Evolutionary conservation across 768 basidiomycete species (phyloP).

Genomic region (Pulveroboletus sp.): DNA sequence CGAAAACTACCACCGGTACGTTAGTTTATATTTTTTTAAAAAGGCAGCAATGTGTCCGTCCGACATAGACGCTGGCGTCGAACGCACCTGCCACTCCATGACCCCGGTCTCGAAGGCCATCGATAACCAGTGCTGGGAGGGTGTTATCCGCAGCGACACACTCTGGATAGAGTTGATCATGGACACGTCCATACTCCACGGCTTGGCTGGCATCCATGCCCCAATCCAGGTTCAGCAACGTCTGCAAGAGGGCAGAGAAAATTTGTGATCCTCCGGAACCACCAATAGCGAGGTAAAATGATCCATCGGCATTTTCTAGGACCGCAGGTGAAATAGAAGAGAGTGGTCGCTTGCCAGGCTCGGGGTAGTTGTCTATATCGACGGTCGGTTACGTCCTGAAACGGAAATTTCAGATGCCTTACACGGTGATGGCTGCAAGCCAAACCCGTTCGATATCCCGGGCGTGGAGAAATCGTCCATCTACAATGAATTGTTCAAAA

Average conservation of each 20-base stretch:
- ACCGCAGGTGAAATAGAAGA: conserved; percentile 84
- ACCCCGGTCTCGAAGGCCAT: conserved; percentile 52
- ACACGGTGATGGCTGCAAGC: conserved; percentile 80
- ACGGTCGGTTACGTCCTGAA: not conserved
- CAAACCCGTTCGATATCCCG: conserved; percentile 78
- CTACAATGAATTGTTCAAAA: conserved; percentile 25
- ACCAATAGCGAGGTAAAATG: conserved; percentile 70
- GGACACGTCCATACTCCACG: conserved; percentile 79
- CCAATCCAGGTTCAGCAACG: conserved; percentile 69
- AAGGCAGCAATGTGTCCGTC: too few relatives aligned
- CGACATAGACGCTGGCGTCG: not conserved
- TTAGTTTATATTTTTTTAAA: not conserved
- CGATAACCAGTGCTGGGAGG: conserved; percentile 53
- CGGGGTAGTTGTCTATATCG: conserved; percentile 77
- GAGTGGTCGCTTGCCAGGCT: conserved; percentile 81
- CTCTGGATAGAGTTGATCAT: conserved; percentile 79
- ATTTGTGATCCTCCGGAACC: conserved; percentile 88
- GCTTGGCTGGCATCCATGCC: conserved; percentile 75
- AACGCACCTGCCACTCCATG: conserved; percentile 66
- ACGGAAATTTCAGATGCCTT: conserved; percentile 16
- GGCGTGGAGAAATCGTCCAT: conserved; percentile 94
- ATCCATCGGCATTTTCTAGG: conserved; percentile 68
- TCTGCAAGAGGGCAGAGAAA: conserved; percentile 74
- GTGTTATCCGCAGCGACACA: conserved; percentile 55
- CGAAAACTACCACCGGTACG: conserved; percentile 38